phyloP scores from a whole-genome alignment of 345 rosid species.

The Syzygium jambos region DNA sequence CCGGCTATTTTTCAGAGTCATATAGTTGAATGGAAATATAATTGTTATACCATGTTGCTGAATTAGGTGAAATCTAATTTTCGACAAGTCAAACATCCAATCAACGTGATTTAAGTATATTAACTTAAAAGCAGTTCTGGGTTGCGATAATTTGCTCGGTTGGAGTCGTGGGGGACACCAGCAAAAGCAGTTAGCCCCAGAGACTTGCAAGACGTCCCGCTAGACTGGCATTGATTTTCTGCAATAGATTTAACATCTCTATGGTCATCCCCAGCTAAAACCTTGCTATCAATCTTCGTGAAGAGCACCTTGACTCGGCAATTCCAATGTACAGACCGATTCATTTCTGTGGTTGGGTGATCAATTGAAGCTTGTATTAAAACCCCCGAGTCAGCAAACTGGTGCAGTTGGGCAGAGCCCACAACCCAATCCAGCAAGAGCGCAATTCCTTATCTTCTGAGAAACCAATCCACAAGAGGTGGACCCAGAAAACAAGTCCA shows the following conservation, averaged over 20 bases:
- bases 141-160: background rate
- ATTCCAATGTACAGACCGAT: background rate
- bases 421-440: background rate
- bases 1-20: background rate
- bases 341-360: background rate
- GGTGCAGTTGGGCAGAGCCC: background rate
- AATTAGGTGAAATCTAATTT: background rate
- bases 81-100: background rate
- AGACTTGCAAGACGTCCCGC: background rate
- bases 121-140: background rate
- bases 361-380: background rate
- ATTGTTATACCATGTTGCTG: background rate
- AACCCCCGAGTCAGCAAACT: background rate
- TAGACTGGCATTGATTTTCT: background rate
- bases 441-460: background rate
- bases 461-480: background rate
- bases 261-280: background rate
- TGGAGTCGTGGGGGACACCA: background rate
- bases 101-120: background rate
- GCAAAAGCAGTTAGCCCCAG: background rate
- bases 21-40: background rate
- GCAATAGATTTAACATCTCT: background rate
- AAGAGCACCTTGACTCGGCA: background rate
- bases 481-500: background rate
- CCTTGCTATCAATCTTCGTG: background rate